Conservation (phyloP, 2,329 filamentous ascomycete genomes). For the Colletotrichum sp. region DNA sequence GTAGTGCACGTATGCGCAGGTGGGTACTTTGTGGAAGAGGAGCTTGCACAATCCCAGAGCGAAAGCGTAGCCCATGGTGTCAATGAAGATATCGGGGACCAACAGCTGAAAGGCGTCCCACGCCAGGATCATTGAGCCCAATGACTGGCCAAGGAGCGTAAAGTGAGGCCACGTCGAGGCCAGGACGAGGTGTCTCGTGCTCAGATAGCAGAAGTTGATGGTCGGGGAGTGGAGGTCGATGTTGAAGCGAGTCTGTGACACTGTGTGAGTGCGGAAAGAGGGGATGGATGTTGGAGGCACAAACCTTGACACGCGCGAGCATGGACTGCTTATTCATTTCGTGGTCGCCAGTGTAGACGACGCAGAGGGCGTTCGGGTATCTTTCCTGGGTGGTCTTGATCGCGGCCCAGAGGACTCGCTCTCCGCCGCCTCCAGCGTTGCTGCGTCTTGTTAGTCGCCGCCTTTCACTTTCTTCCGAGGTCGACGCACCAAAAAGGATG, state of each 20-base stretch:
- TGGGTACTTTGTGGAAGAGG: slow-evolving; percentile 81
- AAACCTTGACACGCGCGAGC: slow-evolving; percentile 75
- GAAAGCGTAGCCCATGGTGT: slow-evolving; percentile 99
- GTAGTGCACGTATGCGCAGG: slow-evolving; percentile 95
- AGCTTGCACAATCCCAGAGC: slow-evolving; percentile 81
- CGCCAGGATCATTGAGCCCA: slow-evolving; percentile 86
- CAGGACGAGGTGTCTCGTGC: slow-evolving; percentile 84
- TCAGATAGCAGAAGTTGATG: slow-evolving; percentile 88
- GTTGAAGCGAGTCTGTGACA: slow-evolving; percentile 82
- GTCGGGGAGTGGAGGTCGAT: slow-evolving; percentile 86
- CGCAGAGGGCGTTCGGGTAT: slow-evolving; percentile 87
- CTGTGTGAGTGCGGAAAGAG: not conserved
- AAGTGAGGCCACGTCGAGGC: slow-evolving; percentile 89
- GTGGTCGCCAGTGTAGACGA: slow-evolving; percentile 96
- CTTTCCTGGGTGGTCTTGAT: slow-evolving; percentile 87
- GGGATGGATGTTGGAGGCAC: slow-evolving; percentile 22
- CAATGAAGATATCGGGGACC: slow-evolving; percentile 91
- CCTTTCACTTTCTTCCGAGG: not conserved
- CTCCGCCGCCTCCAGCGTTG: slow-evolving; percentile 95
- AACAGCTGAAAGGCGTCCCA: slow-evolving; percentile 94
- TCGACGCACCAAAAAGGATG: slow-evolving; percentile 87
- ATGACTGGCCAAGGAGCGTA: slow-evolving; percentile 90
- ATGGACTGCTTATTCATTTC: slow-evolving; percentile 83
- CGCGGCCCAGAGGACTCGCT: slow-evolving; percentile 95
- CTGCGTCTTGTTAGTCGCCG: slow-evolving; percentile 45